These are phyloP conservation scores for Starmerella riodocensis DNA, from an alignment of 805 yeast genomes.

Conservation along the genomic window DNA sequence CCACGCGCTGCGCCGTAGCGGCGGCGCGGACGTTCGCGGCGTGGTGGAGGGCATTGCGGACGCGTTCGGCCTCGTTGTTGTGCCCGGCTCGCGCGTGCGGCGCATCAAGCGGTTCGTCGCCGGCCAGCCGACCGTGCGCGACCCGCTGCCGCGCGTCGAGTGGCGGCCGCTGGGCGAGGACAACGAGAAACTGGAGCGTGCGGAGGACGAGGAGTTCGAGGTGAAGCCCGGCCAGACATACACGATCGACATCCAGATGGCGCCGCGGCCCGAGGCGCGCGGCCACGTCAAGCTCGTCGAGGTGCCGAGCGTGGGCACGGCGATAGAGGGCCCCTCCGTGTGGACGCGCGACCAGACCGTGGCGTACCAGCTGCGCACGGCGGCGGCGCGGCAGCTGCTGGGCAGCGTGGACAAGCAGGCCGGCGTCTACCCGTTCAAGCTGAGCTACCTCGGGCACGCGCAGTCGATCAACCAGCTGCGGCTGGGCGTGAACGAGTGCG, in stretches of 20 bases:
- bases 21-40: slow-evolving; percentile 56
- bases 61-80: slow-evolving; percentile 67
- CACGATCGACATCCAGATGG: slow-evolving; percentile 68
- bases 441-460: slow-evolving; percentile 48
- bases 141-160: slow-evolving; percentile 78
- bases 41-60: slow-evolving; percentile 81
- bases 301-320: slow-evolving; percentile 24
- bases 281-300: slow-evolving; percentile 24
- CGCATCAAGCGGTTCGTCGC: slow-evolving; percentile 85
- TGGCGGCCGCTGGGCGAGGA: slow-evolving; percentile 27
- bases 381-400: slow-evolving; percentile 57
- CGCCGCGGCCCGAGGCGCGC: slow-evolving; percentile 36
- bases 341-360: slow-evolving; percentile 81
- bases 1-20: slow-evolving; percentile 37
- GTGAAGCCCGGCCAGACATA: slow-evolving; percentile 78
- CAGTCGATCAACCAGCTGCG: slow-evolving; percentile 48
- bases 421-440: slow-evolving; percentile 86
- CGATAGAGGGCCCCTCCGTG: slow-evolving; percentile 35
- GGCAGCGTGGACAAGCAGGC: slow-evolving; percentile 49
- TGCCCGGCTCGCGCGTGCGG: slow-evolving; percentile 87
- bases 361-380: slow-evolving; percentile 60
- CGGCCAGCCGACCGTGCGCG: slow-evolving; percentile 92
- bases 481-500: slow-evolving; percentile 67
- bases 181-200: slow-evolving; percentile 26
- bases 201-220: slow-evolving; percentile 40